A percentile compares a stretch with the other conserved stretches of the same genome.
Evolutionary conservation across 495 filamentous ascomycete species (phyloP).

Genomic region (Neurospora discreta): DNA sequence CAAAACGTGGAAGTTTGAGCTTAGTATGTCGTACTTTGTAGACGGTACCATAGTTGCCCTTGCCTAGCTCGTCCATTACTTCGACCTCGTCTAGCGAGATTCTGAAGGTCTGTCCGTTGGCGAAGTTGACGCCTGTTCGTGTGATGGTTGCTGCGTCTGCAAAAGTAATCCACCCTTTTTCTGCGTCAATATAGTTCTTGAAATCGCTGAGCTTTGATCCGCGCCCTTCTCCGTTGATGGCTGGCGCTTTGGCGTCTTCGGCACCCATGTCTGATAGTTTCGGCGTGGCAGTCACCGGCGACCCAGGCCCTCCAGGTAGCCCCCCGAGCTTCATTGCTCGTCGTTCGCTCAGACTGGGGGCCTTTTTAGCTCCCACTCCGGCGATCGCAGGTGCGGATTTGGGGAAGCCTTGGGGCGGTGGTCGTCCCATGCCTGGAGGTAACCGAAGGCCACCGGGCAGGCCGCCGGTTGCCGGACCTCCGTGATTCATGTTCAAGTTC

Average conservation of each 20-base stretch:
- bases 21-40: conserved; percentile 88
- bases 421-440: conserved; percentile 29
- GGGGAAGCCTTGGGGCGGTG: conserved; percentile 31
- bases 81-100: conserved; percentile 96
- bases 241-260: conserved; percentile 8
- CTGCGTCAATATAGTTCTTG: conserved; percentile 80
- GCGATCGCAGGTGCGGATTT: conserved; percentile 38
- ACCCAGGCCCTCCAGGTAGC: conserved; percentile 15
- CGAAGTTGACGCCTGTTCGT: conserved; percentile 82
- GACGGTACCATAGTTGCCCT: conserved; percentile 97
- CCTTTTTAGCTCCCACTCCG: conserved; percentile 8
- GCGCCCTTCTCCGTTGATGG: conserved; percentile 25
- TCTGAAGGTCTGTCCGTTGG: conserved; percentile 75
- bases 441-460: conserved; percentile 29
- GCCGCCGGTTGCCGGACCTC: conserved; percentile 11
- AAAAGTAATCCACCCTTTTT: conserved; percentile 84
- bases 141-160: conserved; percentile 86
- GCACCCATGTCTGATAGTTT: conserved; percentile 21
- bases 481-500: conserved; percentile 2
- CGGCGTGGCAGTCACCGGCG: conserved; percentile 18
- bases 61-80: conserved; percentile 87
- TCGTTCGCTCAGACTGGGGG: conserved; percentile 25
- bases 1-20: conserved; percentile 66
- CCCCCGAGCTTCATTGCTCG: conserved; percentile 34
- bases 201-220: conserved; percentile 81